Evolutionary conservation across 2,329 filamentous ascomycete species (phyloP).

Genomic region (Beauveria varroae): DNA sequence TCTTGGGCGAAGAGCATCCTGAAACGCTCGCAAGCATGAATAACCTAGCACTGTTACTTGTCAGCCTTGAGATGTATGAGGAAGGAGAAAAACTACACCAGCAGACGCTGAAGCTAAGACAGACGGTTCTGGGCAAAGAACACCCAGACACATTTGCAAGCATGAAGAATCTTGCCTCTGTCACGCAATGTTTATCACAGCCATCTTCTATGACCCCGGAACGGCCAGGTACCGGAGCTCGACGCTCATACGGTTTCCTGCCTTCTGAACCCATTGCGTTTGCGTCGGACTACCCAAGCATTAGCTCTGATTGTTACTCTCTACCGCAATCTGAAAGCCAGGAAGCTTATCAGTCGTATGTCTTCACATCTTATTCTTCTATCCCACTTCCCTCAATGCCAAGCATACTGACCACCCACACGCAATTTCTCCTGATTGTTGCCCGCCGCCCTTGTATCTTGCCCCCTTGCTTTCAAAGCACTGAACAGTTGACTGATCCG

Average conservation of each 20-base stretch:
- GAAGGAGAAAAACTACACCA: not conserved
- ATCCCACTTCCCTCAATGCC: too few relatives aligned
- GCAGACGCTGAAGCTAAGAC: not conserved
- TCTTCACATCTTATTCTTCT: not conserved
- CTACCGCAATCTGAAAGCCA: not conserved
- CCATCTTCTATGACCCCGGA: not conserved
- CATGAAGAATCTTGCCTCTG: not conserved
- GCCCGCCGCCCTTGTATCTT: too few relatives aligned
- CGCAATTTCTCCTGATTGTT: not conserved
- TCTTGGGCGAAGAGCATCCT: constrained; percentile 8
- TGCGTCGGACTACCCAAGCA: not conserved
- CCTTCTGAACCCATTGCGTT: not conserved
- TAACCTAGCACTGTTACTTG: not conserved
- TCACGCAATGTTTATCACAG: not conserved
- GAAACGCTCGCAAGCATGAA: not conserved
- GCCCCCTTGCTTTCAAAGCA: too few relatives aligned
- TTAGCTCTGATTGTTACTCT: not conserved
- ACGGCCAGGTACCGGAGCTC: not conserved
- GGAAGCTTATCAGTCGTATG: not conserved
- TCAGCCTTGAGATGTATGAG: not conserved
- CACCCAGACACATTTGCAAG: not conserved
- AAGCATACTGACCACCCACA: not conserved
- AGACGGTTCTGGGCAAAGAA: not conserved
- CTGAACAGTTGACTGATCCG: too few relatives aligned
- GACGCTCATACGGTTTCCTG: not conserved